Base-by-base conservation (phyloP, 495 filamentous ascomycete species). In the Penicillium pancosmium region DNA sequence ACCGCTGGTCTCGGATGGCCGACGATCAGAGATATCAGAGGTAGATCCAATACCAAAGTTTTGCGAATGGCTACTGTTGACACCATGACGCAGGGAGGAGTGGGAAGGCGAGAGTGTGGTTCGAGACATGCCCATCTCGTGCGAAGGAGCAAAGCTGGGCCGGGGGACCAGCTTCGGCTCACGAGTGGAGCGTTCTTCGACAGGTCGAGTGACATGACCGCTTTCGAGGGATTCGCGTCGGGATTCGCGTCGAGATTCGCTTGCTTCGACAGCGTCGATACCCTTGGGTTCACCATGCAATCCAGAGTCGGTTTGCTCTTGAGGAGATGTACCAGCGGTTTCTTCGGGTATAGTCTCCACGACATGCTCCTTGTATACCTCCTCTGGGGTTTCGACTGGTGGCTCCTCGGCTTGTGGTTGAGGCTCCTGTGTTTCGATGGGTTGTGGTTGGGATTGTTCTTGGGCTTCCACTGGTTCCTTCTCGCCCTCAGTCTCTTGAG, bases 31-130 rank as follows among this genome's bases (percentile, higher is more conserved):
- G 7, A 81, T 57, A 58, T 83, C 78, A 4, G 78, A 81, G 12
- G 72, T 74, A 0, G 78, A 80, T 23, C 66, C 73, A 12, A 83
- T 67, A 35, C 80, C 80, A 60, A 80, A 80, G 50, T 81, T 71
- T 54, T 86, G 81, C 5, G 85, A 86, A 21, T 85, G 72, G 56
- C 73, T 81, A 3, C 78, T 77, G 54, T 66, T 76, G 36, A 82
- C 57, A 12, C 75, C 71, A 50, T 83, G 82, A n/a, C 72, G 74
- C 46, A 77, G 61, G 15, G 85, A 84, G 12, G 84, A 86, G 35
- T 77, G 72, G 21, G 85, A 80, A 10, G 84, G 79, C 38, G 85
- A 83, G 41, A 85, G 77, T 49, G 74, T 84, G 9, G 80, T 80
- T 41, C 78, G 78, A 2, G 83, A 86, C 59, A 86, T 75, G 11